Base-by-base conservation (phyloP, 2,329 filamentous ascomycete species). In the Phyllosticta capitalensis region DNA sequence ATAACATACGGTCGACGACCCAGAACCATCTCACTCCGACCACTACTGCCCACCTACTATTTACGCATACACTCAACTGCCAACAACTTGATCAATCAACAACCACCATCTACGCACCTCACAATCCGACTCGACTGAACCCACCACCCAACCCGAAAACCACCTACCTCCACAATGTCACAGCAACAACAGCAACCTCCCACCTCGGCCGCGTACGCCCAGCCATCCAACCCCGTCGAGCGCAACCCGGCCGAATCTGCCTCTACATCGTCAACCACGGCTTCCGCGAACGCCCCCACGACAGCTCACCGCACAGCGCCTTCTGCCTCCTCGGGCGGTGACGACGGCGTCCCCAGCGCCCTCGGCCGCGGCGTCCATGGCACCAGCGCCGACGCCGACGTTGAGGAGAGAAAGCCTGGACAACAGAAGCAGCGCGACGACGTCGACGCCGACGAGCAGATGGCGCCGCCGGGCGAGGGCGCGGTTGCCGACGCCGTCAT, bases 401-500 rank as follows among this genome's bases (percentile, higher is more conserved):
- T 76, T 22, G 76, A 79, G 65, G 76, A 79, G 61, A 62, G 65
- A 10, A 69, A 72, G 20, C 76, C n/a, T n/a, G n/a, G 75, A 0
- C 61, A 69, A 20, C 71, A 68, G 0, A 63, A 74, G 12, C 72
- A 76, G 55, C n/a, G 70, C 55, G 70, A 73, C n/a, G 77, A 79
- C 67, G 65, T 78, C 21, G 76, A 79, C 52, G 77, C 68, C 9
- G 3, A 45, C 10, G 19, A 60, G 58, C 77, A 80, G 65, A 79
- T 80, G 76, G 74, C 71, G 7, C 73, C 74, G 20, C 74, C 75
- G 0, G 78, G 76, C 0, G 78, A 80, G 63, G 76, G 76, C 10
- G 67, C 70, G 48, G 71, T 80, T 5, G 69, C 69, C 1, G 69
- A 70, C 51, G 76, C 76, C 0, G 77, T 79, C 9, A n/a, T 38